Evolutionary conservation across 2,329 filamentous ascomycete genomes (phyloP).

Genomic region (Venturia nashicola): DNA sequence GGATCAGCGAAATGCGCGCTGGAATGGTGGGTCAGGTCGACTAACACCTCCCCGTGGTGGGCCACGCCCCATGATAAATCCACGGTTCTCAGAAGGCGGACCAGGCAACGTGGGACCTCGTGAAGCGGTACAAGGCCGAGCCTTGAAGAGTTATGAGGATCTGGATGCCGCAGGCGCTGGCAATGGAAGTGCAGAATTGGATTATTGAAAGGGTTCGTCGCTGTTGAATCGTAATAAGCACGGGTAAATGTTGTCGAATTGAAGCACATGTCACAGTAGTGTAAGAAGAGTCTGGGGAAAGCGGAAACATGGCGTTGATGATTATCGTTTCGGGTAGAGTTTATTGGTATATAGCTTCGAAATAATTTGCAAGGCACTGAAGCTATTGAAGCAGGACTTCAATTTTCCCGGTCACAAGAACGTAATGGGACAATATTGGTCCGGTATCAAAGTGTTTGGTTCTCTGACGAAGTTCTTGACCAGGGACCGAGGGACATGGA

Average conservation of each 20-base stretch:
- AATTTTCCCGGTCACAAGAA: no score
- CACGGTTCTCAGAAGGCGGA: constrained; percentile 65
- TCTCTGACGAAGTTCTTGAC: no score
- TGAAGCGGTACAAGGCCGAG: constrained; percentile 85
- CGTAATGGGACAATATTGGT: no score
- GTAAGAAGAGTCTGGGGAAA: not conserved
- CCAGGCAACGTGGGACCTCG: constrained; percentile 66
- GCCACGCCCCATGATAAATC: constrained; percentile 35
- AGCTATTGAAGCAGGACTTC: not conserved
- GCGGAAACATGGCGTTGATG: not conserved
- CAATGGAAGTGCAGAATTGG: constrained; percentile 70
- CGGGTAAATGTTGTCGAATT: not conserved
- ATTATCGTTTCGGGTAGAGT: not conserved
- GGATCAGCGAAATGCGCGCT: constrained; percentile 34
- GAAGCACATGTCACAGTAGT: not conserved
- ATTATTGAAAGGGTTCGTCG: constrained; percentile 51
- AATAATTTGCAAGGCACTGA: not conserved
- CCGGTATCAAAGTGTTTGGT: no score
- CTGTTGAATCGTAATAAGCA: not conserved
- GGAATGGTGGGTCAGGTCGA: constrained; percentile 32
- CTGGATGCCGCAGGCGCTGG: constrained; percentile 63
- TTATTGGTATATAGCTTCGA: not conserved
- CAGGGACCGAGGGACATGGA: no score
- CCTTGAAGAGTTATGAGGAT: constrained; percentile 94
- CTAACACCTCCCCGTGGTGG: constrained; percentile 39